Conservation (phyloP, 768 basidiomycete genomes). For the Podaxis sp. region DNA sequence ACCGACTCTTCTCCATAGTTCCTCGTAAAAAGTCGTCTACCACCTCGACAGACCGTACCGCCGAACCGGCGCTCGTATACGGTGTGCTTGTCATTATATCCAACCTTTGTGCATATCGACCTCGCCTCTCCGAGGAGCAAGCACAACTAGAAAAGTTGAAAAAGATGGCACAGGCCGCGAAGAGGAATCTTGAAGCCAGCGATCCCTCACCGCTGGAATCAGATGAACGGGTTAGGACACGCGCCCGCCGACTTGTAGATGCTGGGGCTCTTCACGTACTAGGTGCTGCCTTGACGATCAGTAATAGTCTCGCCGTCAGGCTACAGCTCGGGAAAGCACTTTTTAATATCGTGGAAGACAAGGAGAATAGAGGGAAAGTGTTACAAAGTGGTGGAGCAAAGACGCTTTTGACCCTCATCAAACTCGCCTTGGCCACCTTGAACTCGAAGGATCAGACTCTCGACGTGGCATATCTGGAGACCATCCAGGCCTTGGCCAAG, state of each 20-base stretch:
- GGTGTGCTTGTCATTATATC: conserved; percentile 75
- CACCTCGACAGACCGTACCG: conserved; percentile 22
- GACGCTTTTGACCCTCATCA: conserved; percentile 58
- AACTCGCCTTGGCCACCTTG: conserved; percentile 38
- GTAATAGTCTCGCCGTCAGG: conserved; percentile 68
- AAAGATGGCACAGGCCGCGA: conserved; percentile 61
- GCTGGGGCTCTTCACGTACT: conserved; percentile 69
- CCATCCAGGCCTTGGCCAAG: conserved; percentile 90
- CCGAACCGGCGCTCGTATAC: conserved; percentile 62
- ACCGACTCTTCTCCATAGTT: conserved; percentile 54
- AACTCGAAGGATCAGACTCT: conserved; percentile 24
- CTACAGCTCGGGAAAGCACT: conserved; percentile 58
- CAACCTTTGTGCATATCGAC: conserved; percentile 73
- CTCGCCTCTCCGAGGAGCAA: conserved; percentile 77
- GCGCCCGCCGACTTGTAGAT: conserved; percentile 57
- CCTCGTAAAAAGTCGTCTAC: conserved; percentile 44
- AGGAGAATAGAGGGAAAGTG: conserved; percentile 72
- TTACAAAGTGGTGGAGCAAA: conserved; percentile 80
- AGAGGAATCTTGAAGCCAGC: conserved; percentile 27
- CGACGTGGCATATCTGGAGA: conserved; percentile 42
- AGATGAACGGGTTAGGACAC: conserved; percentile 59
- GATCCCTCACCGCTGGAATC: conserved; percentile 52
- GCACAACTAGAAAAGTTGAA: conserved; percentile 78
- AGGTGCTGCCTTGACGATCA: conserved; percentile 48
- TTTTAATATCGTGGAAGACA: conserved; percentile 74